These are phyloP conservation scores for Asclepias syriaca DNA, from an alignment of 257 asterid genomes.

Conservation along the genomic window DNA sequence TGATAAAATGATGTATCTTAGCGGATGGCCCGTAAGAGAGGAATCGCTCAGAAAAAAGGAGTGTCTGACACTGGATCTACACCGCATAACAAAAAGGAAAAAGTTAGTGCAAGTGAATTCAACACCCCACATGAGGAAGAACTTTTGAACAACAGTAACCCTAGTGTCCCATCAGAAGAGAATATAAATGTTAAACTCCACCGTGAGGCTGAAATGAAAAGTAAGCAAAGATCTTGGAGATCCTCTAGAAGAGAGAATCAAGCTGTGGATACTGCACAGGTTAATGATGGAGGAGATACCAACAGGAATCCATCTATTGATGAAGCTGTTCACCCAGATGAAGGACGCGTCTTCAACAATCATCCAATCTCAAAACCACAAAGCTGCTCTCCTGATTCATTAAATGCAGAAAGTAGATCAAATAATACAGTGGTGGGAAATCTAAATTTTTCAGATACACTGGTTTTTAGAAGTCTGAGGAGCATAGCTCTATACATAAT, in stretches of 20 bases:
- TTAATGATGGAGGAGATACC: conserved; percentile 29
- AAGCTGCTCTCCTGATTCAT: conserved; percentile 21
- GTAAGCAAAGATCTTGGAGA: conserved; percentile 45
- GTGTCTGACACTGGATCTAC: conserved; percentile 38
- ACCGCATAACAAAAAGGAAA: conserved; percentile 37
- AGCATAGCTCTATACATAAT: conserved; percentile 42
- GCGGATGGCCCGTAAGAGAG: conserved; percentile 31
- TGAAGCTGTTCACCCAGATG: conserved; percentile 31
- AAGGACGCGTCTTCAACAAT: conserved; percentile 19
- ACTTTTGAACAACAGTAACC: conserved; percentile 33
- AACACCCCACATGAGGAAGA: conserved; percentile 33
- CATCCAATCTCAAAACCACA: conserved; percentile 21
- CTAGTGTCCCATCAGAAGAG: conserved; percentile 28
- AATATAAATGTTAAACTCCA: conserved; percentile 27
- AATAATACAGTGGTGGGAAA: conserved; percentile 30
- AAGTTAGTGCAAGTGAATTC: conserved; percentile 26
- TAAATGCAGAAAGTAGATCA: conserved; percentile 19
- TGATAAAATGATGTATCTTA: background rate
- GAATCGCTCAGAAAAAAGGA: conserved; percentile 37
- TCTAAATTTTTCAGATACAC: conserved; percentile 44
- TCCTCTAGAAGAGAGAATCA: conserved; percentile 49
- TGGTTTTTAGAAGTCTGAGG: conserved; percentile 47
- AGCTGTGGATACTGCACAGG: conserved; percentile 23
- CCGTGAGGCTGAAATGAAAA: conserved; percentile 38
- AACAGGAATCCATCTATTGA: conserved; percentile 28